Evolutionary conservation across 2,329 filamentous ascomycete species (phyloP).

Genomic region (Pseudogymnoascus pannorum): DNA sequence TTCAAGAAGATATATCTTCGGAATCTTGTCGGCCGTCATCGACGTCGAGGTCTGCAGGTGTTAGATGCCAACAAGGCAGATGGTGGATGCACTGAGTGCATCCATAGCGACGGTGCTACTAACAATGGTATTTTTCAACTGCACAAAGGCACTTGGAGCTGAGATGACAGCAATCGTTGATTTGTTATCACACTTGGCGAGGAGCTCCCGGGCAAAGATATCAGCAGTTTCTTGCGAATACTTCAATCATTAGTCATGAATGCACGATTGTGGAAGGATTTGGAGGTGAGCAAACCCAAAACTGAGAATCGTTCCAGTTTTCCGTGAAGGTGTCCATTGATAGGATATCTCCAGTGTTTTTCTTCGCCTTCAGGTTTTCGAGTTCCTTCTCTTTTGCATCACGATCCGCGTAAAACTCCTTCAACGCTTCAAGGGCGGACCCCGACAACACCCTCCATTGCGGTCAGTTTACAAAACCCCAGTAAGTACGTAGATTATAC

Average conservation of each 20-base stretch:
- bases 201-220: conserved; percentile 55
- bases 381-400: conserved; percentile 61
- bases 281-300: conserved; percentile 55
- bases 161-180: conserved; percentile 63
- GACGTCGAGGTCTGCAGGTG: conserved; percentile 15
- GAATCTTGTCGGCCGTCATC: conserved; percentile 35
- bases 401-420: conserved; percentile 67
- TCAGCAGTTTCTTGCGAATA: conserved; percentile 67
- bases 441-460: conserved; percentile 47
- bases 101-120: conserved; percentile 19
- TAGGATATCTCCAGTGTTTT: conserved; percentile 36
- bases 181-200: conserved; percentile 50
- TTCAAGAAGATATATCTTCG: conserved; percentile 61
- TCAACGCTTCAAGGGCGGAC: conserved; percentile 59
- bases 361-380: conserved; percentile 52
- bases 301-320: conserved; percentile 79
- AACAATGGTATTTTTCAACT: conserved; percentile 63
- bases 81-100: neutral
- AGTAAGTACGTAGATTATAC: neutral
- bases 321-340: conserved; percentile 68
- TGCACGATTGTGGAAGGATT: neutral
- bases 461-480: neutral
- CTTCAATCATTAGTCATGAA: conserved; percentile 30
- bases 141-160: conserved; percentile 69
- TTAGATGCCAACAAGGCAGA: conserved; percentile 1